A percentile compares a stretch with the other conserved stretches of the same genome.
phyloP scores from a whole-genome alignment of 2,329 filamentous ascomycete genomes.

The Xylariaceae sp. region DNA sequence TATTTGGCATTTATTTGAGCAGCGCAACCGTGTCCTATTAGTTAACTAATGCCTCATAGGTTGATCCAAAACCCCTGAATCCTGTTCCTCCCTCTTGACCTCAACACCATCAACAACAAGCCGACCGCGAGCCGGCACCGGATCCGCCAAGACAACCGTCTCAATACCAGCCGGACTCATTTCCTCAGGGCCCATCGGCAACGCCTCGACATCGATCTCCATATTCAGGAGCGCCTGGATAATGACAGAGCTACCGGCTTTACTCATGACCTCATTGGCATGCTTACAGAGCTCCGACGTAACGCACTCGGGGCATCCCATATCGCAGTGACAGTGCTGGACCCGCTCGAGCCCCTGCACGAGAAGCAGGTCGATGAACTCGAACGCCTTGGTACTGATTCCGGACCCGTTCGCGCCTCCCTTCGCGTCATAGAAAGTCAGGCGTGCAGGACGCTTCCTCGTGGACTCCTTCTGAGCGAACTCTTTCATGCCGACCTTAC shows the following conservation, averaged over 20 bases:
- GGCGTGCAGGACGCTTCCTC: constrained; percentile 77
- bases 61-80: not conserved
- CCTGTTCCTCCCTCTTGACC: constrained; percentile 20
- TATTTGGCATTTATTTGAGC: too few relatives aligned
- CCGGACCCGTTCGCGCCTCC: constrained; percentile 79
- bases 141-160: constrained; percentile 71
- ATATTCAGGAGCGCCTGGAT: constrained; percentile 69
- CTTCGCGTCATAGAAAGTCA: constrained; percentile 95
- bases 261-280: constrained; percentile 88
- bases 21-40: too few relatives aligned
- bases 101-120: constrained; percentile 19
- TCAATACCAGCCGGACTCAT: constrained; percentile 69
- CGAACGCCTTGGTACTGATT: constrained; percentile 89
- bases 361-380: constrained; percentile 79
- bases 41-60: too few relatives aligned
- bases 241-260: constrained; percentile 79
- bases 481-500: constrained; percentile 85
- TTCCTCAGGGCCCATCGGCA: constrained; percentile 81
- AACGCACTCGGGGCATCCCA: constrained; percentile 88
- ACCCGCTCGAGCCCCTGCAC: constrained; percentile 72
- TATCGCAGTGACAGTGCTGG: constrained; percentile 68
- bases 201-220: constrained; percentile 74
- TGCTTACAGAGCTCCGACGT: constrained; percentile 80
- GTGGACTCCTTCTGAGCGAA: constrained; percentile 65
- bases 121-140: constrained; percentile 48